Conservation (phyloP, 2,329 filamentous ascomycete genomes). For the Sclerotiophoma versabilis region DNA sequence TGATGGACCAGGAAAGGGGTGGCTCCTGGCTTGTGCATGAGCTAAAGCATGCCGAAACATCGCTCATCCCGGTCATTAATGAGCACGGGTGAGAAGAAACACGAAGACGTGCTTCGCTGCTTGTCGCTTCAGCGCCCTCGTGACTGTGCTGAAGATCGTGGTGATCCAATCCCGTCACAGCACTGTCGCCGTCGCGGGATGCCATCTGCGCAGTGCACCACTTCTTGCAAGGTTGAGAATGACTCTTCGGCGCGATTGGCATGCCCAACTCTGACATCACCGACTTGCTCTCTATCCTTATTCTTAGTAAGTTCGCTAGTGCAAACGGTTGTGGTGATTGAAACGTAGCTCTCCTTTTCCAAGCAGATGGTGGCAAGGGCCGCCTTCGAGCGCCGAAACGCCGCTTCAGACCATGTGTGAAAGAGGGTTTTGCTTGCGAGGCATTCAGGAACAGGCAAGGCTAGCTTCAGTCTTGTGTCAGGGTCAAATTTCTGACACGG, state of each 20-base stretch:
- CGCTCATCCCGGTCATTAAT: slow-evolving; percentile 45
- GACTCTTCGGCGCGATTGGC: slow-evolving; percentile 23
- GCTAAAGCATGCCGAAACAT: slow-evolving; percentile 49
- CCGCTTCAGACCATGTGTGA: slow-evolving; percentile 24
- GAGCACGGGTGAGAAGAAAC: slow-evolving; percentile 45
- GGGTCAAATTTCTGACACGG: slow-evolving; percentile 36
- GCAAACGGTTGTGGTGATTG: slow-evolving; percentile 39
- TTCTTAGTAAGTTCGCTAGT: slow-evolving; percentile 38
- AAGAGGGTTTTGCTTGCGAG: slow-evolving; percentile 33
- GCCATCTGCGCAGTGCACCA: slow-evolving; percentile 33
- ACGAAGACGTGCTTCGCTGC: slow-evolving; percentile 43
- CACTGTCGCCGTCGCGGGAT: slow-evolving; percentile 28
- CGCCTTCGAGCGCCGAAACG: slow-evolving; percentile 24
- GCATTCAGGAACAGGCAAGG: slow-evolving; percentile 44
- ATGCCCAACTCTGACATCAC: slow-evolving; percentile 46
- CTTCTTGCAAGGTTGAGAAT: slow-evolving; percentile 26
- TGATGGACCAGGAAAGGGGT: slow-evolving; percentile 49
- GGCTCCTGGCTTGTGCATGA: slow-evolving; percentile 48
- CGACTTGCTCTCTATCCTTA: slow-evolving; percentile 26
- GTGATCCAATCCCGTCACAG: slow-evolving; percentile 45
- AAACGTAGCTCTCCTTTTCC: slow-evolving; percentile 44
- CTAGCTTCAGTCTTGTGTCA: slow-evolving; percentile 33
- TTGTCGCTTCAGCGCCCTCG: slow-evolving; percentile 51
- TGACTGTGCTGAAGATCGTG: slow-evolving; percentile 47
- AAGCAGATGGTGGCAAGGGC: slow-evolving; percentile 22